These are phyloP conservation scores for Sutorius eximius DNA, from an alignment of 1,284 basidiomycete genomes.

Conservation along the genomic window DNA sequence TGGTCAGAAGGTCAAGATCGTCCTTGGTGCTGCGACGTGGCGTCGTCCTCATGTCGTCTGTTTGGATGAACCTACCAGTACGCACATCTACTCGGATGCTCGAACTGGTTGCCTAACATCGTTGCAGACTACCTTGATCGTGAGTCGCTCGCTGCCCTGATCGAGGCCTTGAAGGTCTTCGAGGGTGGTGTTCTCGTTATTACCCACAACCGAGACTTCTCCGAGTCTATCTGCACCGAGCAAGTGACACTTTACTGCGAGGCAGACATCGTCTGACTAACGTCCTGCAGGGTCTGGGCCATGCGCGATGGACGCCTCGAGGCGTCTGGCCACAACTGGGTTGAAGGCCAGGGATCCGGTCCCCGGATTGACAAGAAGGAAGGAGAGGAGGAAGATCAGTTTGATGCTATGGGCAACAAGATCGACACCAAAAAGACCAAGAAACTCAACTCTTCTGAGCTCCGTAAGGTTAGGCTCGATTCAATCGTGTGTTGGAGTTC, in stretches of 20 bases:
- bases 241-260: slow-evolving; percentile 36
- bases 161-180: slow-evolving; percentile 93
- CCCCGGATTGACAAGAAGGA: slow-evolving; percentile 88
- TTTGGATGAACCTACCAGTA: slow-evolving; percentile 95
- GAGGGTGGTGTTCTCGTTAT: slow-evolving; percentile 97
- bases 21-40: slow-evolving; percentile 98
- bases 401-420: slow-evolving; percentile 97
- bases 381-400: slow-evolving; percentile 83
- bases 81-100: slow-evolving; percentile 26
- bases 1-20: slow-evolving; percentile 99
- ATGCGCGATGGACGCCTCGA: slow-evolving; percentile 92
- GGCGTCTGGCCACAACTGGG: slow-evolving; percentile 97
- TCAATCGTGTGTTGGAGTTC: slow-evolving; percentile 17
- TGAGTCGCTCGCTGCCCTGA: slow-evolving; percentile 95
- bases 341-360: slow-evolving; percentile 94
- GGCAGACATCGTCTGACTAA: not conserved
- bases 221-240: slow-evolving; percentile 89
- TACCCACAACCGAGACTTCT: slow-evolving; percentile 98
- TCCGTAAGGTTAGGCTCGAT: slow-evolving; percentile 56
- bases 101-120: slow-evolving; percentile 1
- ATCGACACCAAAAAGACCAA: slow-evolving; percentile 81
- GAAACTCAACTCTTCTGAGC: slow-evolving; percentile 81
- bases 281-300: slow-evolving; percentile 74
- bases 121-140: slow-evolving; percentile 89
- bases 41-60: slow-evolving; percentile 97